Conservation (phyloP, 2,329 filamentous ascomycete species). For the Beauveria scarabaeidicola region DNA sequence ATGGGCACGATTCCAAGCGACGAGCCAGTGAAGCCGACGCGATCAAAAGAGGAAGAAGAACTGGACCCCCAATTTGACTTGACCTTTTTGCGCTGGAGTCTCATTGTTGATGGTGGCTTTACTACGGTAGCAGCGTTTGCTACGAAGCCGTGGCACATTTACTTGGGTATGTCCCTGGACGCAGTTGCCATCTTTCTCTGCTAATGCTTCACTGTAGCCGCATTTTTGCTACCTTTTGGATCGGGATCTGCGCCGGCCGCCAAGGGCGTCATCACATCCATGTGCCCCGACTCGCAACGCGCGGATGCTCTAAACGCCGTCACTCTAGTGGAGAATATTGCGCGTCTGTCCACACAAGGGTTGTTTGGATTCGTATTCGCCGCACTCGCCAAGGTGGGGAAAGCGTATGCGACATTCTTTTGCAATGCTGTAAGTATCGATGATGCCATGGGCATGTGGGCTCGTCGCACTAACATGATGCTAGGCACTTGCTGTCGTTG, state of each 20-base stretch:
- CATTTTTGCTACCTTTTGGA: conserved; percentile 56
- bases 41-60: conserved; percentile 25
- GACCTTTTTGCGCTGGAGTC: conserved; percentile 56
- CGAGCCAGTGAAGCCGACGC: conserved; percentile 32
- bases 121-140: conserved; percentile 57
- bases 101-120: conserved; percentile 55
- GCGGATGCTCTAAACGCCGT: conserved; percentile 61
- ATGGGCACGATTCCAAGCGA: conserved; percentile 26
- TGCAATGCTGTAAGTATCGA: conserved; percentile 49
- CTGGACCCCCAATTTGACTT: conserved; percentile 54
- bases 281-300: conserved; percentile 54
- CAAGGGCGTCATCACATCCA: conserved; percentile 65
- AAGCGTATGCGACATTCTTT: conserved; percentile 55
- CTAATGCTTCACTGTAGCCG: conserved; percentile 31
- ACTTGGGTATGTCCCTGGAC: conserved; percentile 36
- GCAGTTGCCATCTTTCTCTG: neutral
- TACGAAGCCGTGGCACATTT: conserved; percentile 58
- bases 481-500: conserved; percentile 43
- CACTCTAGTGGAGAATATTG: conserved; percentile 62
- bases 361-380: conserved; percentile 62
- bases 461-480: conserved; percentile 10
- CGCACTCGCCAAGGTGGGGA: conserved; percentile 49
- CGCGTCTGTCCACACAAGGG: conserved; percentile 52
- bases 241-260: conserved; percentile 61
- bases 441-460: neutral